Percentiles rank a stretch among this genome's conserved stretches.
These are phyloP conservation scores for Orbilia javanica DNA, from an alignment of 2,329 filamentous ascomycete genomes.

Conservation along the genomic window DNA sequence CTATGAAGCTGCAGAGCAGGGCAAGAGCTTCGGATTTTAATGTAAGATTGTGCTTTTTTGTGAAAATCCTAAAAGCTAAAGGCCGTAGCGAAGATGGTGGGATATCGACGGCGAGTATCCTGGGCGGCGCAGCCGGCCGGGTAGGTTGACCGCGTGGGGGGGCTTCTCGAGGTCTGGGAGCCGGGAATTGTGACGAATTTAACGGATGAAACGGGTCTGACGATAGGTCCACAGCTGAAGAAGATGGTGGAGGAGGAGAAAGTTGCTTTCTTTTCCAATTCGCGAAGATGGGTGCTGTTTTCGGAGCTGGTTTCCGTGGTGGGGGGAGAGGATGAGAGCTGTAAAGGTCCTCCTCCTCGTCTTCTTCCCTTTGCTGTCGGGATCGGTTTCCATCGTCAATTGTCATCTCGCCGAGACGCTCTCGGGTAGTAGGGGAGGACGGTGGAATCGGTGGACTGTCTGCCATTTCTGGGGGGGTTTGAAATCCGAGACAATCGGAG, in stretches of 20 bases:
- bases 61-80: constrained; percentile 93
- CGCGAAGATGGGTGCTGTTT: constrained; percentile 49
- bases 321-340: constrained; percentile 41
- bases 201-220: constrained; percentile 51
- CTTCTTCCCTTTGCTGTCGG: not conserved
- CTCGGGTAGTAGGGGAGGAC: constrained; percentile 43
- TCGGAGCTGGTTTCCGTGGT: constrained; percentile 39
- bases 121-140: constrained; percentile 61
- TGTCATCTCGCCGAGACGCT: constrained; percentile 43
- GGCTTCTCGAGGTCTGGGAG: constrained; percentile 45
- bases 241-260: constrained; percentile 64
- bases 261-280: constrained; percentile 60
- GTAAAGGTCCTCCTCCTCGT: constrained; percentile 41
- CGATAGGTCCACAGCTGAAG: constrained; percentile 64
- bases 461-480: constrained; percentile 35
- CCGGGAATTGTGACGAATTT: constrained; percentile 54
- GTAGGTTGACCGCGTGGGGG: constrained; percentile 41
- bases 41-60: constrained; percentile 95
- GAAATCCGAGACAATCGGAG: not conserved
- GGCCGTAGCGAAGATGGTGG: constrained; percentile 88
- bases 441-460: constrained; percentile 39
- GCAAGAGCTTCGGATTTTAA: constrained; percentile 88
- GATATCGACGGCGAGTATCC: constrained; percentile 86
- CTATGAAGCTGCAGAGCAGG: constrained; percentile 87
- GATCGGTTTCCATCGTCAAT: constrained; percentile 37